These are phyloP conservation scores for Adansonia rubrostipa DNA, from an alignment of 441 rosid genomes.

Conservation along the genomic window DNA sequence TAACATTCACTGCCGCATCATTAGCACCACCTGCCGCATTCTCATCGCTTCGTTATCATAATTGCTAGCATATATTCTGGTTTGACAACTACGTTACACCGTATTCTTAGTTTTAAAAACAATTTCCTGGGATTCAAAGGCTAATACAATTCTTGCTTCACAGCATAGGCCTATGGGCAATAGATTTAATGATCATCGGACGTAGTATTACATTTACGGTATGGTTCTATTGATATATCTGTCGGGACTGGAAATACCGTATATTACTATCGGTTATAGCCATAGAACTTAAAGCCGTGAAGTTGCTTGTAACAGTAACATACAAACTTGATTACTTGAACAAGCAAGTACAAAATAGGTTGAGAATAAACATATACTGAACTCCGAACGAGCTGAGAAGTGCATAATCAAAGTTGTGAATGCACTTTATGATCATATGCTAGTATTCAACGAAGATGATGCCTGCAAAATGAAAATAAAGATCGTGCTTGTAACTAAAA, in stretches of 20 bases:
- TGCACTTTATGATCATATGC: not conserved
- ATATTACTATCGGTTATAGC: not conserved
- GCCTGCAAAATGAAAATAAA: slow-evolving; percentile 35
- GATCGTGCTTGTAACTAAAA: not conserved
- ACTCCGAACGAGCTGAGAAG: not conserved
- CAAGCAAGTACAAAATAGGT: not conserved
- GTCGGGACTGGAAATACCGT: not conserved
- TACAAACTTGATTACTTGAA: not conserved
- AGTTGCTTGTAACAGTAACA: not conserved
- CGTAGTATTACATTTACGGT: not conserved
- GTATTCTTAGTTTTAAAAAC: not conserved
- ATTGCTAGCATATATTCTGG: too few relatives aligned
- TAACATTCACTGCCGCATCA: too few relatives aligned
- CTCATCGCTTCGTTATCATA: too few relatives aligned
- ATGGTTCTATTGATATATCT: not conserved
- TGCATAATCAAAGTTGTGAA: not conserved
- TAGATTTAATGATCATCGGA: not conserved
- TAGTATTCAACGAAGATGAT: slow-evolving; percentile 47
- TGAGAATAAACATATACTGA: too few relatives aligned
- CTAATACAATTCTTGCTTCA: not conserved
- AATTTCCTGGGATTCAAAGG: not conserved
- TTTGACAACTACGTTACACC: not conserved
- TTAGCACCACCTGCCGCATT: too few relatives aligned
- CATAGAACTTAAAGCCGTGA: not conserved
- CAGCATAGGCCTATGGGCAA: not conserved